Evolutionary conservation across 768 basidiomycete genomes (phyloP), one percentile per base, ranked within the genome.

Genomic region (Rubroboletus satanas): DNA sequence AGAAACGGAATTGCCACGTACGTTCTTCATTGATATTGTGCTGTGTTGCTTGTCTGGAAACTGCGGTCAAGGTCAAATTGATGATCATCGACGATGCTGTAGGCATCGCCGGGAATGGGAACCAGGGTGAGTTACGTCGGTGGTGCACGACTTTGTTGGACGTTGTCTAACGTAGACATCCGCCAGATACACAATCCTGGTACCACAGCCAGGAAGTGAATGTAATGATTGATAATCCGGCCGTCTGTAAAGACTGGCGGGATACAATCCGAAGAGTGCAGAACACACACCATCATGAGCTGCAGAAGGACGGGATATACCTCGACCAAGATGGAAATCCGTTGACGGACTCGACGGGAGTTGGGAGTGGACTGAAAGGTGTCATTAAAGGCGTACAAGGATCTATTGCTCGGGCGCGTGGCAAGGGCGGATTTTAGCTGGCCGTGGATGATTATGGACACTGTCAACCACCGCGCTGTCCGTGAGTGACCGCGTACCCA

Each of bases 131-230:
- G 67, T 60, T 32, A 35, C 23, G 12, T 45, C 10, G 17, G 14
- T 5, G 29, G 14, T 10, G 38, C 21, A 17, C 7, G 28, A 17
- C 48, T 35, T n/a, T 47, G 14, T 39, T 21, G 21, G 23, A 21
- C 44, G 43, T 23, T 26, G 49, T 56, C 43, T 68, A 31, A 39
- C 36, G 37, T 18, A 8, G 10, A 38, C 28, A 10, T 18, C 37
- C 32, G 8, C 14, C 62, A 77, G 83, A 84, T 55, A 79, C 82
- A 7, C 86, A 88, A 62, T 80, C 78, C 5, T 88, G 85, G 85
- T 87, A 77, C 73, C 87, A 89, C 67, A 83, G 81, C 41, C 82
- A 85, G 56, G 87, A 89, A 61, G 75, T 82, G 60, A 88, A 89
- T 65, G 70, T 85, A 54, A 79, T 86, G 75, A 72, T 85, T 43